phyloP scores from a whole-genome alignment of 192 early-diverging fungal species.

The Phycomyces blakesleeanus region DNA sequence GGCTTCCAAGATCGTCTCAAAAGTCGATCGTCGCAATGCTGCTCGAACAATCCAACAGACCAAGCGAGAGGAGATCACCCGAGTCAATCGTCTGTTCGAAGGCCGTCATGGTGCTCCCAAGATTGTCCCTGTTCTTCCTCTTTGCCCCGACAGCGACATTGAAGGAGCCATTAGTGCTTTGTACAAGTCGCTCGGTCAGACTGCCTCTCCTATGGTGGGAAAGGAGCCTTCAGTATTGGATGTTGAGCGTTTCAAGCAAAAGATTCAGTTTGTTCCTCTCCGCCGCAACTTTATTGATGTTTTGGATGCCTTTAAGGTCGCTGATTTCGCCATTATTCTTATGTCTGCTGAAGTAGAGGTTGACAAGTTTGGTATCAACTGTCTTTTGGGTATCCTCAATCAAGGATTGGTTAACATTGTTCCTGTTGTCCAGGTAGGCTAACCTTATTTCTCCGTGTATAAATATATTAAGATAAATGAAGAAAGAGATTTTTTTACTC shows the following conservation, averaged over 20 bases:
- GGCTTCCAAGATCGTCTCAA: conserved; percentile 42
- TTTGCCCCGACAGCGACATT: conserved; percentile 75
- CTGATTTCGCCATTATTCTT: conserved; percentile 85
- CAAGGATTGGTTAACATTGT: conserved; percentile 82
- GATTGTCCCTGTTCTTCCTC: conserved; percentile 83
- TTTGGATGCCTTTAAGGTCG: conserved; percentile 85
- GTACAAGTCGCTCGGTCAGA: conserved; percentile 44
- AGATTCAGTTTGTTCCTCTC: conserved; percentile 76
- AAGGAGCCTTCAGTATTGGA: conserved; percentile 33
- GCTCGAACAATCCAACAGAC: conserved; percentile 75
- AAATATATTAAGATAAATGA: neutral
- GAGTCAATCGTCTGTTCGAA: conserved; percentile 75
- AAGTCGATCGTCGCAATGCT: conserved; percentile 78
- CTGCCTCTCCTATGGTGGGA: conserved; percentile 14
- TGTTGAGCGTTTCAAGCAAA: conserved; percentile 86
- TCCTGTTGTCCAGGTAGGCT: conserved; percentile 58
- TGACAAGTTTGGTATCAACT: conserved; percentile 86
- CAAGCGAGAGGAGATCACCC: conserved; percentile 70
- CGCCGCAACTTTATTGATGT: conserved; percentile 79
- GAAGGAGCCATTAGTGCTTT: conserved; percentile 47
- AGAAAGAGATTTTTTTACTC: neutral
- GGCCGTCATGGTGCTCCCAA: conserved; percentile 84
- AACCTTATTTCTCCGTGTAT: too few species aligned
- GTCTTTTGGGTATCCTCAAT: conserved; percentile 78
- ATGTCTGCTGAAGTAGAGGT: conserved; percentile 90